A percentile compares a stretch with the other conserved stretches of the same genome.
Evolutionary conservation across 345 rosid species (phyloP).

Genomic region (Lepidium aucheri): DNA sequence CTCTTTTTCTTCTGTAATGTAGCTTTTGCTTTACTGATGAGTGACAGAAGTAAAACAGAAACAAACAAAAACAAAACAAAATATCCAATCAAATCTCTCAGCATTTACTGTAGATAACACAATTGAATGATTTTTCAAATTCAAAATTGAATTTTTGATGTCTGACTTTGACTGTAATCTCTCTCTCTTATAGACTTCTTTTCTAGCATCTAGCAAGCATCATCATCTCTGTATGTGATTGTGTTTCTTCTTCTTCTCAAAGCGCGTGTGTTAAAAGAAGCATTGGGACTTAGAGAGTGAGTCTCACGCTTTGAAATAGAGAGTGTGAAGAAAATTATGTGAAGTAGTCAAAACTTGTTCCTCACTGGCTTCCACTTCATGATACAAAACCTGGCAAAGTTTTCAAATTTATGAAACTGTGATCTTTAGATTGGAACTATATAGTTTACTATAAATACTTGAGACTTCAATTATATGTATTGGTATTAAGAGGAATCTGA

Average conservation of each 20-base stretch:
- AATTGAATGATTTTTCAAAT: slow-evolving; percentile 14
- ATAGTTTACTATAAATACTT: background rate
- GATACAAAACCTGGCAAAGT: slow-evolving; percentile 5
- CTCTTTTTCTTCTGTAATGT: background rate
- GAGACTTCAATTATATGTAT: background rate
- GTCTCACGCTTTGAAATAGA: background rate
- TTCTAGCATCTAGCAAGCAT: slow-evolving; percentile 17
- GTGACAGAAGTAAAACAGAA: too few species aligned
- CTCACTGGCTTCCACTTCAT: slow-evolving; percentile 22
- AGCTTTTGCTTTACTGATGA: slow-evolving; percentile 27
- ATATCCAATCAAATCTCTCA: slow-evolving; percentile 20
- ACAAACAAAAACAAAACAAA: slow-evolving; percentile 22
- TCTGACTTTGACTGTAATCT: slow-evolving; percentile 22
- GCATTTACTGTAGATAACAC: slow-evolving; percentile 27
- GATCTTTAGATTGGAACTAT: slow-evolving; percentile 1
- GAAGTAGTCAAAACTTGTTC: slow-evolving; percentile 14
- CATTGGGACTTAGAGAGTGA: slow-evolving; percentile 4
- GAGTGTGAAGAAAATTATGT: slow-evolving; percentile 6
- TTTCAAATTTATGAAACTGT: slow-evolving; percentile 1
- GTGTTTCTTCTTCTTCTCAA: background rate
- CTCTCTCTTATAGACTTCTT: slow-evolving; percentile 6
- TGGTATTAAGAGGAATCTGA: background rate
- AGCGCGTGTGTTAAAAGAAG: slow-evolving; percentile 19
- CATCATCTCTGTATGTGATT: slow-evolving; percentile 6
- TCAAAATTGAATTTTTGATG: background rate